Evolutionary conservation across 305 asterid genomes (phyloP), one percentile per base, ranked within the genome.

Genomic region (Fraxinus nigra): DNA sequence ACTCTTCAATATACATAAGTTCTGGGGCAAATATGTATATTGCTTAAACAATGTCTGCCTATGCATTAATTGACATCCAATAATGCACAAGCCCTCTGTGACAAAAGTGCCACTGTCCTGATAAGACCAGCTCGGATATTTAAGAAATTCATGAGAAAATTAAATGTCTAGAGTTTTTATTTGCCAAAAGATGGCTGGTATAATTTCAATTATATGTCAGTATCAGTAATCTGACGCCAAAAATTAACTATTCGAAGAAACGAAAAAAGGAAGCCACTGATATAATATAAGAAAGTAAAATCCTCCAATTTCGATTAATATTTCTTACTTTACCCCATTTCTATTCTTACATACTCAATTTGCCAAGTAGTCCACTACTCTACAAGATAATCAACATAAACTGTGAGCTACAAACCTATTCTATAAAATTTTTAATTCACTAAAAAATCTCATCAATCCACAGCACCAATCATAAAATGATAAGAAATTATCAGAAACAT

Each of bases 381-480:
- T 56, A 56, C 28, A 6, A 56, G 28, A 56, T 56, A 56, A 18
- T 56, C 67, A 56, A 18, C 73, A 28, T 26, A 9, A 16, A 65
- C 34, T 24, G 35, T 26, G 78, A 14, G 35, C 28, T 79, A 43
- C 38, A 76, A 81, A 54, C 84, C 16, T 8, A 5, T 76, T 46
- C 67, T 56, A 24, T 7, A 16, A 14, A 76, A 1, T 13, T 13
- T 33, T 46, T 46, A 14, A 26, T 26, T 76, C 69, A 73, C n/a
- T 65, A 34, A 69, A 75, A 79, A 32, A 24, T 26, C 35, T 38
- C 10, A 83, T 38, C 81, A 79, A 82, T 65, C 34, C 16, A 22
- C 22, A 65, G 11, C n/a, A 28, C 80, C 61, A 72, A 72, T 24
- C 51, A 40, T 61, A 8, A 2, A 48, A 51, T 32, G 20, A 7